Evolutionary conservation across 148 eudicot species (phyloP), one percentile per base, ranked within the genome.

Genomic region (Rhododendron mucronatum): DNA sequence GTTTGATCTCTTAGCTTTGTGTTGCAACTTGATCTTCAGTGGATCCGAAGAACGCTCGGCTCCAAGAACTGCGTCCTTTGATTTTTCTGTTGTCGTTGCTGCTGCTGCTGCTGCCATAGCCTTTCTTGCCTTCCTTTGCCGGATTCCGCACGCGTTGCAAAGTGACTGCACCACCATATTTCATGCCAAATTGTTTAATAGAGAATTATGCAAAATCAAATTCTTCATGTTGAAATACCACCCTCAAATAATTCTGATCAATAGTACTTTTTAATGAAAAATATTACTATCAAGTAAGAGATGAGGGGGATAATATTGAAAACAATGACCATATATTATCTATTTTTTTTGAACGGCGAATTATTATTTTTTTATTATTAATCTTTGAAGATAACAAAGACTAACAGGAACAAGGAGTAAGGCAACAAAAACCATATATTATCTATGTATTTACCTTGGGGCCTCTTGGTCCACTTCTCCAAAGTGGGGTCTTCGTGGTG

Each of bases 401-500:
- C 7, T 41, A 41, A 6, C 45, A 41, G 7, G 0, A 41, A 41
- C 45, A 41, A 41, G 45, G 45, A 41, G 45, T 8, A 41, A 6
- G 7, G 45, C 8, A 41, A 65, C n/a, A 59, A 59, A 20, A 20
- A 5, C n/a, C 23, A 20, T 59, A 20, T 5, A 1, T 5, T 18
- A 59, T 59, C 1, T 59, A 48, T 59, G 33, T 21, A 1, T 69
- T 51, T 92, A 93, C 97, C 97, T 94, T 94, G 81, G 97, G 97
- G 80, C 97, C 97, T 89, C 84, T 88, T n/a, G 97, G 97, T 37
- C 97, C 97, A 92, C 97, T 91, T 86, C 97, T 91, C 97, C 95
- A 94, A 83, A 94, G 94, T 86, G 97, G 97, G 81, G 97, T 94
- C 91, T 92, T 94, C n/a, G 94, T 93, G 21, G 97, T 94, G 94